Conservation (phyloP, 129 eudicot genomes). For the Ambrosia trifida region DNA sequence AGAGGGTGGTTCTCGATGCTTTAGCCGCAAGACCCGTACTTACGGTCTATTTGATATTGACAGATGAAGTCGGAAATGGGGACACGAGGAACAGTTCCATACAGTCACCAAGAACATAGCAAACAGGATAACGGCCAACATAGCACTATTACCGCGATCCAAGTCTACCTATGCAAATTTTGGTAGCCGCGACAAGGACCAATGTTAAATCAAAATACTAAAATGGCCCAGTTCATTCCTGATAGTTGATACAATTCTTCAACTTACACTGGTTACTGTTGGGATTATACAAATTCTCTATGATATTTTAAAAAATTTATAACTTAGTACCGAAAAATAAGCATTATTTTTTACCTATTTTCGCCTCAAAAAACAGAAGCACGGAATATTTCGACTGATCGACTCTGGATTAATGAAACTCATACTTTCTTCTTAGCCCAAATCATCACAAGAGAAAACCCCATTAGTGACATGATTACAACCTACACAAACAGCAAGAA, state of each 20-base stretch:
- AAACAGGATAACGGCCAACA: no score
- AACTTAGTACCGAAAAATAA: background rate
- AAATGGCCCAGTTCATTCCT: background rate
- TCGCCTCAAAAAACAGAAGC: background rate
- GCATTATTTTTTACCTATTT: background rate
- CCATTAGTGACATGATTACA: constrained; percentile 94
- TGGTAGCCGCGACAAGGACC: background rate
- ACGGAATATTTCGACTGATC: background rate
- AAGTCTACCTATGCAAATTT: no score
- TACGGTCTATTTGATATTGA: no score
- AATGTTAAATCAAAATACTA: background rate
- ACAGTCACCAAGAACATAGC: no score
- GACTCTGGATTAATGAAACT: background rate
- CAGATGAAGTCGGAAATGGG: no score
- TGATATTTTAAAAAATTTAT: background rate
- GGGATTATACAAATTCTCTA: background rate
- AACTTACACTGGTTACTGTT: background rate
- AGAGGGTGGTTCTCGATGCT: no score
- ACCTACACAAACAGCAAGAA: constrained; percentile 51
- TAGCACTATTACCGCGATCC: no score
- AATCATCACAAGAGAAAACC: constrained; percentile 85
- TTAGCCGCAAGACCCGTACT: no score
- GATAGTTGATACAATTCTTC: background rate
- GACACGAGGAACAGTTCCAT: no score
- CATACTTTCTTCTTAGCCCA: constrained; percentile 66